These are phyloP conservation scores for Cladophialophora exuberans DNA, from an alignment of 2,329 filamentous ascomycete genomes.

Conservation along the genomic window DNA sequence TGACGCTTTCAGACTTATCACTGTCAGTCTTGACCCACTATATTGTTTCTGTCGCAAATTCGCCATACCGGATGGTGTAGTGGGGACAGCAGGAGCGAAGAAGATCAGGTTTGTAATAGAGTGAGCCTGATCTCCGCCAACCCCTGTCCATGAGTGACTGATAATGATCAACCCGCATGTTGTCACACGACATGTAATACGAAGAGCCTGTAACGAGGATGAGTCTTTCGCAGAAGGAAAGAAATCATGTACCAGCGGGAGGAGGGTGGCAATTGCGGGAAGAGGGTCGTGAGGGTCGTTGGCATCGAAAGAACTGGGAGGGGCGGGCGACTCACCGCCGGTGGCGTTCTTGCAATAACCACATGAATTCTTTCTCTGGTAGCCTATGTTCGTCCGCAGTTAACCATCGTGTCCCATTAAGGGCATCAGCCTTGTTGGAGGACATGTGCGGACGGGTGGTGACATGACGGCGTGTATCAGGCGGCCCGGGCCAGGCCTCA, in stretches of 20 bases:
- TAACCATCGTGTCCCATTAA: constrained; percentile 12
- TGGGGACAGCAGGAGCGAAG: constrained; percentile 86
- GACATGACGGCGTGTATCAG: background rate
- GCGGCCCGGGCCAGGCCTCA: constrained; percentile 9
- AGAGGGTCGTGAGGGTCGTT: constrained; percentile 39
- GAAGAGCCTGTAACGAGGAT: constrained; percentile 42
- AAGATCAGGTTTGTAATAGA: constrained; percentile 61
- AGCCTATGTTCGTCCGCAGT: constrained; percentile 40
- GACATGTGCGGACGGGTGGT: too few species aligned
- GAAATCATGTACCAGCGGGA: background rate
- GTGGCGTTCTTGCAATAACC: constrained; percentile 53
- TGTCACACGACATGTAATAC: constrained; percentile 51
- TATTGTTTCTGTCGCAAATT: constrained; percentile 7
- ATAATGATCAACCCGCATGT: constrained; percentile 51
- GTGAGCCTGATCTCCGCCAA: constrained; percentile 53
- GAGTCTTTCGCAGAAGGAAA: constrained; percentile 10
- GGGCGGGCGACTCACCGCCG: constrained; percentile 48
- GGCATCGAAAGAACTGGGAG: too few species aligned
- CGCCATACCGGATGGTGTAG: constrained; percentile 58
- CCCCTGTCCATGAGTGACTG: constrained; percentile 52
- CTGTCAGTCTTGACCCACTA: constrained; percentile 13
- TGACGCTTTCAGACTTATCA: constrained; percentile 45
- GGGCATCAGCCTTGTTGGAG: constrained; percentile 7
- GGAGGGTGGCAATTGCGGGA: constrained; percentile 22
- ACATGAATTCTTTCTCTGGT: constrained; percentile 49